These are phyloP conservation scores for Paramecium octaurelia DNA, from an alignment of 73 alveolate genomes.

Conservation along the genomic window DNA sequence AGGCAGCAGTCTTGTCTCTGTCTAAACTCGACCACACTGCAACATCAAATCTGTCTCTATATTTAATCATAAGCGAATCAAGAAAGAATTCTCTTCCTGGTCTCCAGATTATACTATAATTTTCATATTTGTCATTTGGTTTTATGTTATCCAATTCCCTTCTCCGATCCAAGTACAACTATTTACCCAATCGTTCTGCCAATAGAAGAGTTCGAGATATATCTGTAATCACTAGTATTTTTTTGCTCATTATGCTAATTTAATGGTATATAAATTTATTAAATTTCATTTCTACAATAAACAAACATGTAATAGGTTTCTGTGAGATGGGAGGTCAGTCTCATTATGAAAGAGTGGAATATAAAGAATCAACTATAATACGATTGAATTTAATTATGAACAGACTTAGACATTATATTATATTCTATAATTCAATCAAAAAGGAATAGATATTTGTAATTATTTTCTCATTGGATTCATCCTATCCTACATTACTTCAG, in stretches of 20 bases:
- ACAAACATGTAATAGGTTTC: background rate
- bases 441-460: no score
- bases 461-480: no score
- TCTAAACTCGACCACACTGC: conserved; percentile 59
- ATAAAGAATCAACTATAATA: no score
- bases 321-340: background rate
- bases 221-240: background rate
- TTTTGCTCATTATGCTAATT: background rate
- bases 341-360: no score
- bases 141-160: conserved; percentile 40
- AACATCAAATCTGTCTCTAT: conserved; percentile 36
- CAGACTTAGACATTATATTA: no score
- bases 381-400: no score
- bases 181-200: conserved; percentile 12
- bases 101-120: conserved; percentile 32
- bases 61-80: conserved; percentile 30
- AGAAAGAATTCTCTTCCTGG: conserved; percentile 52
- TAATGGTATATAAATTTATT: background rate
- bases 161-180: background rate
- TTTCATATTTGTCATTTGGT: conserved; percentile 49
- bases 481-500: no score
- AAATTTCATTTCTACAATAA: background rate
- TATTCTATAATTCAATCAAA: no score
- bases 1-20: conserved; percentile 48
- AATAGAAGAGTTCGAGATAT: background rate